phyloP scores from a whole-genome alignment of 2,329 filamentous ascomycete genomes.

The Xylaria sp. region DNA sequence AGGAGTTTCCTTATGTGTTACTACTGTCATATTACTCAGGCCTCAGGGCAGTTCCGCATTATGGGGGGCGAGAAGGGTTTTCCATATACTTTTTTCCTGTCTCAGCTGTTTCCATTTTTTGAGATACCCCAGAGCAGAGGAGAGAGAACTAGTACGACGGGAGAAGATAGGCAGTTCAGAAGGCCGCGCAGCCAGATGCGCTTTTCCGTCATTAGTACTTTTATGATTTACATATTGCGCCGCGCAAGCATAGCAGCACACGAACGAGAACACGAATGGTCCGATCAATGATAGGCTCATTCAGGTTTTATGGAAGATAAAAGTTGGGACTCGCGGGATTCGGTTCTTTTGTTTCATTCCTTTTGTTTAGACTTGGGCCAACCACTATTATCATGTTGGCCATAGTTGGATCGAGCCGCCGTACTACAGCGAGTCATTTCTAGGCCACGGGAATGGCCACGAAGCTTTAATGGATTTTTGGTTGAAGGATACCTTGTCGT shows the following conservation, averaged over 20 bases:
- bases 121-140: constrained; percentile 48
- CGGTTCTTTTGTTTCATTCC: constrained; percentile 24
- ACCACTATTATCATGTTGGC: not conserved
- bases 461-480: constrained; percentile 30
- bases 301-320: constrained; percentile 35
- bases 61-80: constrained; percentile 43
- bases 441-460: not conserved
- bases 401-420: not conserved
- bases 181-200: constrained; percentile 35
- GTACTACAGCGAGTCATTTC: constrained; percentile 7
- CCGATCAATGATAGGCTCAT: constrained; percentile 23
- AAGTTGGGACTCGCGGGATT: constrained; percentile 34
- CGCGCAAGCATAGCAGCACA: constrained; percentile 38
- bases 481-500: constrained; percentile 15
- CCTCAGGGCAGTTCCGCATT: constrained; percentile 49
- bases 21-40: constrained; percentile 49
- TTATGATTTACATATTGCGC: constrained; percentile 34
- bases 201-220: constrained; percentile 24
- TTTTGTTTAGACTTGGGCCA: constrained; percentile 29
- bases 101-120: constrained; percentile 48
- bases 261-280: constrained; percentile 33
- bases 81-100: constrained; percentile 45
- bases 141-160: constrained; percentile 36
- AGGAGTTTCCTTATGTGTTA: constrained; percentile 46
- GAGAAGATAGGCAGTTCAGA: constrained; percentile 39